Percentiles rank a stretch among this genome's conserved stretches.
Evolutionary conservation across 2,329 filamentous ascomycete genomes (phyloP).

Genomic region (Colletotrichum magnum): DNA sequence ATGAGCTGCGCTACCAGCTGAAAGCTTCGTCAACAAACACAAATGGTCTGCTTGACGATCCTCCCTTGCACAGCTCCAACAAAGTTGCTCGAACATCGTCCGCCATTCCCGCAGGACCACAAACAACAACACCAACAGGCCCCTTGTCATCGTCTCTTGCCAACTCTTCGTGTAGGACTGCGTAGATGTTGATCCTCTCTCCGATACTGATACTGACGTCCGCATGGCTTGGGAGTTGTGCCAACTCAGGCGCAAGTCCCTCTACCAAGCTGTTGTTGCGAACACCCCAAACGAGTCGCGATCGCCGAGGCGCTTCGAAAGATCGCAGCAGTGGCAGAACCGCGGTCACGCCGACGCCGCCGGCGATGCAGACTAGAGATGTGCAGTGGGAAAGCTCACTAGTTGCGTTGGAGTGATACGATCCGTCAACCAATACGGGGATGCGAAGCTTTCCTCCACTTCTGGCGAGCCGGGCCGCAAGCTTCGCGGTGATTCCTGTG

Average conservation of each 20-base stretch:
- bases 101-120: conserved; percentile 48
- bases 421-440: conserved; percentile 47
- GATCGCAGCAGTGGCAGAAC: conserved; percentile 46
- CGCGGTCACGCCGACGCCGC: conserved; percentile 51
- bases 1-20: conserved; percentile 42
- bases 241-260: conserved; percentile 40
- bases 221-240: conserved; percentile 37
- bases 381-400: conserved; percentile 45
- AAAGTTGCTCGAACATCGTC: conserved; percentile 46
- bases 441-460: conserved; percentile 29
- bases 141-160: conserved; percentile 38
- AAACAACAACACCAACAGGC: conserved; percentile 46
- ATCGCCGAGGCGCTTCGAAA: conserved; percentile 25
- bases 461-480: conserved; percentile 34
- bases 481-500: conserved; percentile 44
- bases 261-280: conserved; percentile 41
- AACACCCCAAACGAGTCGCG: conserved; percentile 46
- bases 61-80: conserved; percentile 39
- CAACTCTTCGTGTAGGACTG: conserved; percentile 39
- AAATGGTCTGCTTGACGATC: conserved; percentile 41
- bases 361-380: conserved; percentile 47
- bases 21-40: conserved; percentile 47
- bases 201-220: conserved; percentile 44
- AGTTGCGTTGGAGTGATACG: conserved; percentile 45
- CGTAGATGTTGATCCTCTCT: conserved; percentile 43